Evolutionary conservation across 441 rosid species (phyloP), one percentile per base, ranked within the genome.

Genomic region (Flueggea neowawraea): DNA sequence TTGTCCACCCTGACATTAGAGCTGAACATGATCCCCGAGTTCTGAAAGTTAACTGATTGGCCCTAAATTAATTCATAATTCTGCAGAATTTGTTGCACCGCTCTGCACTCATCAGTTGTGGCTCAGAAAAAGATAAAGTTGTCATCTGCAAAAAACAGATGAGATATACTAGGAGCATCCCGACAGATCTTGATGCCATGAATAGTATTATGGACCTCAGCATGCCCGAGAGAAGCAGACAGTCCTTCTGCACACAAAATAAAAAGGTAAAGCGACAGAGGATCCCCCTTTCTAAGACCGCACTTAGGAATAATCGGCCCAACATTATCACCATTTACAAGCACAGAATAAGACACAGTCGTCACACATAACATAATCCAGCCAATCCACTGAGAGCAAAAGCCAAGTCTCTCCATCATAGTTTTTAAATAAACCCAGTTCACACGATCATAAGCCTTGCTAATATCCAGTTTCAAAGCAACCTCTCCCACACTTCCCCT

Each of bases 121-220:
- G 60, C 60, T 14, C 28, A 7, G 1, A 14, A 16, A 12, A 17
- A 61, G 9, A 61, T 10, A 16, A 61, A 13, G 1, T 41, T 48
- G 31, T 61, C 55, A 12, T 48, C 55, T 3, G 55, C 55, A 61
- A 61, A 47, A 2, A 49, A n/a, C 5, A 60, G 43, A 28, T 61
- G 64, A 4, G 65, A 14, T 4, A 61, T 14, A 0, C 3, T 9
- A 2, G 49, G 57, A 8, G 16, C 57, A 11, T 14, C 5, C 5
- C 28, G 5, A 10, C n/a, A 6, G 6, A 51, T 45, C 4, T 5
- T 0, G 3, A 16, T 0, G 8, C 55, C 48, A 49, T 50, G 65
- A 0, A 49, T 8, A 31, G 5, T 3, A 1, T 10, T 15, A 0
- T 22, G 6, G 2, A 3, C 45, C 6, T 31, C 22, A 12, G 41